phyloP scores from a whole-genome alignment of 2,329 filamentous ascomycete species.

The Trichoderma citrinoviride region DNA sequence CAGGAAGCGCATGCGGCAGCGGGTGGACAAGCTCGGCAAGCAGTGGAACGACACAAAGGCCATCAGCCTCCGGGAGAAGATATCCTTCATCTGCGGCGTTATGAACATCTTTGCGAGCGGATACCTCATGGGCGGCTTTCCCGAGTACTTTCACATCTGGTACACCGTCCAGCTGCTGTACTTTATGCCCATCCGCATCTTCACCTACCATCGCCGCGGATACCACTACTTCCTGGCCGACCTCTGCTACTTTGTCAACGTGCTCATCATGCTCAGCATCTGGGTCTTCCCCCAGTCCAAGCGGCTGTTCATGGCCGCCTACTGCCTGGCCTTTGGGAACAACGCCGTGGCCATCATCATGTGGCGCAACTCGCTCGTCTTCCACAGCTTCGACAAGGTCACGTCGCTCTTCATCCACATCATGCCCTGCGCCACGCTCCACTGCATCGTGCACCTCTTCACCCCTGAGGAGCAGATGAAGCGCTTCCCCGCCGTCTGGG shows the following conservation, averaged over 20 bases:
- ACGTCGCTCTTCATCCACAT: constrained; percentile 99
- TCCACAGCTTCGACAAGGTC: constrained; percentile 97
- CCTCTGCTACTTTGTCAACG: constrained; percentile 97
- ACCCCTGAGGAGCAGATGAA: constrained; percentile 60
- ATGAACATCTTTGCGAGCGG: constrained; percentile 97
- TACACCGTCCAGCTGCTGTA: constrained; percentile 84
- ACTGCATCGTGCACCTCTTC: constrained; percentile 85
- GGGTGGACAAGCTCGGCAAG: constrained; percentile 80
- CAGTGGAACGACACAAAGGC: constrained; percentile 88
- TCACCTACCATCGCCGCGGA: constrained; percentile 84
- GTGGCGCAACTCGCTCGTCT: constrained; percentile 98
- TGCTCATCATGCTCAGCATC: constrained; percentile 75
- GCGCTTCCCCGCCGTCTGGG: constrained; percentile 81
- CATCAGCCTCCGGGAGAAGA: constrained; percentile 87
- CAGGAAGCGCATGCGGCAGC: constrained; percentile 77
- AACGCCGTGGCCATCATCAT: constrained; percentile 97
- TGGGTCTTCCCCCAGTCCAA: constrained; percentile 92
- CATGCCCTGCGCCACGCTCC: constrained; percentile 93
- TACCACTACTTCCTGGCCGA: constrained; percentile 98
- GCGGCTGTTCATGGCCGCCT: constrained; percentile 85
- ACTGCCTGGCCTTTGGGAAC: constrained; percentile 91
- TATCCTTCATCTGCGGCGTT: constrained; percentile 93
- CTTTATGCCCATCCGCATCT: constrained; percentile 95
- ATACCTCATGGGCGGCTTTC: constrained; percentile 83
- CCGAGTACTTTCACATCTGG: constrained; percentile 88